Evolutionary conservation across 2,329 filamentous ascomycete species (phyloP).

Genomic region (Monosporascus cannonballus): DNA sequence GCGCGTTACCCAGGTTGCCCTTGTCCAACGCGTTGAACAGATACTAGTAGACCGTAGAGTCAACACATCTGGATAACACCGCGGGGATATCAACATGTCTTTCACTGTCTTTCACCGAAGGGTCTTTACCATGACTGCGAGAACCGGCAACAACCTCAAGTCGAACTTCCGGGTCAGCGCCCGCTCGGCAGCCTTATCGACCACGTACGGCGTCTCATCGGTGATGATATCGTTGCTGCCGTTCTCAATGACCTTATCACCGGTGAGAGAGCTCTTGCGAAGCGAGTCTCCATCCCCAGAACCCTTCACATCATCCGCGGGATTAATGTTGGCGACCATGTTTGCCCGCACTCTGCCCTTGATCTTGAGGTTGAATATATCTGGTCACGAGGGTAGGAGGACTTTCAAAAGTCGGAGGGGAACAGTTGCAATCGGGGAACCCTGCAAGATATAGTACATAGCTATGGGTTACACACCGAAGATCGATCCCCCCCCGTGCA

Average conservation of each 20-base stretch:
- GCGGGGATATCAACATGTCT: too few species aligned
- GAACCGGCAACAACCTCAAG: slow-evolving; percentile 44
- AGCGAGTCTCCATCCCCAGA: slow-evolving; percentile 6
- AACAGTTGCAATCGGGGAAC: too few species aligned
- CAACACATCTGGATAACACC: not conserved
- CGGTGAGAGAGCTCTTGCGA: slow-evolving; percentile 11
- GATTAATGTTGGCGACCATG: too few species aligned
- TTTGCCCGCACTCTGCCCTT: too few species aligned
- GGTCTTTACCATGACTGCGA: slow-evolving; percentile 42
- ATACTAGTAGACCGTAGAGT: slow-evolving; percentile 19
- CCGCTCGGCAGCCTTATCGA: slow-evolving; percentile 40
- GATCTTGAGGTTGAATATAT: too few species aligned
- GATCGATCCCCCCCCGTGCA: too few species aligned
- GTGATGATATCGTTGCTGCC: slow-evolving; percentile 24
- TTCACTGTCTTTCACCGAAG: not conserved
- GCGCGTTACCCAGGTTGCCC: slow-evolving; percentile 48
- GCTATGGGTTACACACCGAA: too few species aligned
- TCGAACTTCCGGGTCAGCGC: slow-evolving; percentile 50
- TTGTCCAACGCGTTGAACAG: slow-evolving; percentile 44
- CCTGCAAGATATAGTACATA: too few species aligned
- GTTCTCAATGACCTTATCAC: slow-evolving; percentile 12
- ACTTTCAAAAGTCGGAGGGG: too few species aligned
- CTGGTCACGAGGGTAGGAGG: too few species aligned
- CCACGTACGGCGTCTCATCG: slow-evolving; percentile 24
- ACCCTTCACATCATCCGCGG: too few species aligned